Percentiles rank a stretch among this genome's conserved stretches.
Evolutionary conservation across 441 rosid genomes (phyloP).

Genomic region (Syzygium syzygioides): DNA sequence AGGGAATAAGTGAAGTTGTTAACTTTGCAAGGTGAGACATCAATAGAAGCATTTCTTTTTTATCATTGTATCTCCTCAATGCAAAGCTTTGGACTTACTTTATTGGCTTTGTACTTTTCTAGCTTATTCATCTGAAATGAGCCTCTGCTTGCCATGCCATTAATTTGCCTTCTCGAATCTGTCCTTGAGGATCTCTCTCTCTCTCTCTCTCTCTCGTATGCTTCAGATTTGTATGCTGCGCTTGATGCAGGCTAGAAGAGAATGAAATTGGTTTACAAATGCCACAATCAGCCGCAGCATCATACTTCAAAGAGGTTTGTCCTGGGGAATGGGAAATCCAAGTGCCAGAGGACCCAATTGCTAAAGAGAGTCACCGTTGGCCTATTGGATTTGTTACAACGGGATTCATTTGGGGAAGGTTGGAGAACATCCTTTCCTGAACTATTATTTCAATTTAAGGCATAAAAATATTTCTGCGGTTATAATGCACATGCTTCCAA

Average conservation of each 20-base stretch:
- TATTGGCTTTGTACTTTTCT: neutral
- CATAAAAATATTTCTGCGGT: neutral
- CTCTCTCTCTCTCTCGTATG: neutral
- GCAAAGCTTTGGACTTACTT: neutral
- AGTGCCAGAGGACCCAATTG: conserved; percentile 38
- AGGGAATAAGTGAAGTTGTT: neutral
- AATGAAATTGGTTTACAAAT: conserved; percentile 38
- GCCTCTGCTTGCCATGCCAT: neutral
- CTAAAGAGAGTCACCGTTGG: conserved; percentile 44
- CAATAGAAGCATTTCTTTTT: neutral
- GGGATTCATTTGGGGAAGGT: conserved; percentile 86
- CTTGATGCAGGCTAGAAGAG: conserved; percentile 37
- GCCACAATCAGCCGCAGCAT: conserved; percentile 43
- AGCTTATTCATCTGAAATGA: neutral
- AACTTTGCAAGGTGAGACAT: neutral
- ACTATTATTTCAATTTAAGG: neutral
- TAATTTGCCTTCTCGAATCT: neutral
- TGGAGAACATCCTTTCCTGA: conserved; percentile 12
- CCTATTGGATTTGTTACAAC: conserved; percentile 87
- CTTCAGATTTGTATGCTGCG: neutral
- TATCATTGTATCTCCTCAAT: neutral
- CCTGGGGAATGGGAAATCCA: conserved; percentile 67
- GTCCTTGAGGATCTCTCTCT: conserved; percentile 14
- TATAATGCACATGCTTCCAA: neutral
- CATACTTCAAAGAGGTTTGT: conserved; percentile 54